Evolutionary conservation across 1,284 basidiomycete species (phyloP).

Genomic region (Hypsizygus ulmarius): DNA sequence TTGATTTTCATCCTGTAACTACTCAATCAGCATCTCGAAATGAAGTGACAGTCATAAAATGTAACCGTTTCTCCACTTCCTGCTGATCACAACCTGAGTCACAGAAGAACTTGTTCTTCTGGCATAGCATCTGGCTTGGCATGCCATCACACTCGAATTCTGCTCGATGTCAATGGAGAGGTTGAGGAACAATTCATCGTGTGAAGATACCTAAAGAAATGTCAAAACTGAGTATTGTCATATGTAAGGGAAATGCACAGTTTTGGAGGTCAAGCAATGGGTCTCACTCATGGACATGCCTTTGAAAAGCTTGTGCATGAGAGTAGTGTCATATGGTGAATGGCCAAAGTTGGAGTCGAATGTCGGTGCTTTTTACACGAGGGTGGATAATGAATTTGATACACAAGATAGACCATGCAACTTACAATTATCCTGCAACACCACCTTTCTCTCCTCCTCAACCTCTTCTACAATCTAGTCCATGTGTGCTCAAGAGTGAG

Average conservation of each 20-base stretch:
- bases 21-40: not conserved
- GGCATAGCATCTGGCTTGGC: conserved; percentile 97
- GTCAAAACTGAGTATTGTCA: conserved; percentile 2
- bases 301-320: conserved; percentile 92
- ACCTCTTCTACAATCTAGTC: conserved; percentile 93
- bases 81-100: conserved; percentile 95
- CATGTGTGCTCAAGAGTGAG: too few relatives aligned
- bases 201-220: conserved; percentile 74
- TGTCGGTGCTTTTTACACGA: conserved; percentile 42
- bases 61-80: conserved; percentile 93
- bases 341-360: conserved; percentile 43
- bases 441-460: conserved; percentile 60
- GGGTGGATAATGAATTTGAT: conserved; percentile 53
- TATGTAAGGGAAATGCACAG: conserved; percentile 44
- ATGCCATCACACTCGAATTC: conserved; percentile 93
- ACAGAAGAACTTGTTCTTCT: conserved; percentile 98
- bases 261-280: conserved; percentile 95
- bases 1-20: conserved; percentile 92
- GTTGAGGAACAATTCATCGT: conserved; percentile 96
- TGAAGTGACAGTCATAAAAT: conserved; percentile 10
- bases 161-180: conserved; percentile 98
- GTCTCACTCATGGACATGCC: conserved; percentile 96
- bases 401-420: conserved; percentile 32
- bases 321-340: conserved; percentile 56
- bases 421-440: not conserved